These are phyloP conservation scores for Lactifluus echinatus DNA, from an alignment of 768 basidiomycete genomes.

Conservation along the genomic window DNA sequence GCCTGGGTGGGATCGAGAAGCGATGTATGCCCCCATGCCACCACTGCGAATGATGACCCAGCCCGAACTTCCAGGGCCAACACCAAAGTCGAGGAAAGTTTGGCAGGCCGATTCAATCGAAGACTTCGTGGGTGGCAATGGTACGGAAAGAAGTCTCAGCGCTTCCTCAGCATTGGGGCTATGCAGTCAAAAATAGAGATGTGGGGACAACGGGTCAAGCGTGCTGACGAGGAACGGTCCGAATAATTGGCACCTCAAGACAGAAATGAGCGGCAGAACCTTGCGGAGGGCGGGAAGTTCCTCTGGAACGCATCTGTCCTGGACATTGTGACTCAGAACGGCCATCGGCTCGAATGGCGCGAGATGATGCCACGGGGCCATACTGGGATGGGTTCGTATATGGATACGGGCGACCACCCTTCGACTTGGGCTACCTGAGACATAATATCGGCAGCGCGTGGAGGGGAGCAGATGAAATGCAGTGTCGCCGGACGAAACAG, in stretches of 20 bases:
- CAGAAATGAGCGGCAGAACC: slow-evolving; percentile 48
- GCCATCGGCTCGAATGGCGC: neutral
- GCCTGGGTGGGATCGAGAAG: slow-evolving; percentile 33
- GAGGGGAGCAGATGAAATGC: slow-evolving; percentile 83
- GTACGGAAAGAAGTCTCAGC: slow-evolving; percentile 50
- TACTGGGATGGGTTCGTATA: slow-evolving; percentile 87
- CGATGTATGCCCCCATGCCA: slow-evolving; percentile 59
- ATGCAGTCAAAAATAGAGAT: neutral
- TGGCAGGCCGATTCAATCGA: slow-evolving; percentile 60
- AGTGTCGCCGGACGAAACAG: slow-evolving; percentile 45
- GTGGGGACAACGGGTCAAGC: neutral
- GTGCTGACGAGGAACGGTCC: neutral
- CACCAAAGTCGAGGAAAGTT: slow-evolving; percentile 51
- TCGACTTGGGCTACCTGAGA: slow-evolving; percentile 46
- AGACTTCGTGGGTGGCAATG: slow-evolving; percentile 38
- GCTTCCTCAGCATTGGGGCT: slow-evolving; percentile 86
- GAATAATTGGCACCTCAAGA: slow-evolving; percentile 50
- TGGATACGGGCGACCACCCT: slow-evolving; percentile 55
- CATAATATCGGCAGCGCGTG: slow-evolving; percentile 57
- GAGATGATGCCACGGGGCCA: slow-evolving; percentile 21
- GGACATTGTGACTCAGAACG: slow-evolving; percentile 8
- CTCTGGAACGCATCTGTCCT: slow-evolving; percentile 74
- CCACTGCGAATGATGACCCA: slow-evolving; percentile 72
- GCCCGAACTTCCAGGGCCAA: slow-evolving; percentile 43
- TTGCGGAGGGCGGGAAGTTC: slow-evolving; percentile 60